Evolutionary conservation across 495 filamentous ascomycete genomes (phyloP).

Genomic region (Melanomma pulvis-pyrius): DNA sequence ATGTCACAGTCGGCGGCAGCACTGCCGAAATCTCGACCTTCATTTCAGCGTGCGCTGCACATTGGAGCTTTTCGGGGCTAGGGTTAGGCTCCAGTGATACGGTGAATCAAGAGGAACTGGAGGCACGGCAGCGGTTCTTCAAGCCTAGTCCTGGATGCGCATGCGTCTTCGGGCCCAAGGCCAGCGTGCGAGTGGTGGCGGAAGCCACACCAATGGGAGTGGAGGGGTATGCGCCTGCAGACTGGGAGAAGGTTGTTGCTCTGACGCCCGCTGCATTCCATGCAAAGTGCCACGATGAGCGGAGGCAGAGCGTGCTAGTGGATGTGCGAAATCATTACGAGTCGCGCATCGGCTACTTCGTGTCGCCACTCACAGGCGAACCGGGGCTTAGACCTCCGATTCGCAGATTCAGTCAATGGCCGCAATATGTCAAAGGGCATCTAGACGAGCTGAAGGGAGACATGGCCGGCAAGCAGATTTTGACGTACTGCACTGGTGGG

Average conservation of each 20-base stretch:
- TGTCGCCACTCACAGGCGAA: neutral
- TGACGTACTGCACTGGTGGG: conserved; percentile 1
- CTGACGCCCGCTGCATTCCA: neutral
- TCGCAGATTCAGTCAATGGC: conserved; percentile 6
- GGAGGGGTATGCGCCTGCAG: neutral
- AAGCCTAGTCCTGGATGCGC: neutral
- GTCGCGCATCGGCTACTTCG: conserved; percentile 1
- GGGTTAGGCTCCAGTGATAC: neutral
- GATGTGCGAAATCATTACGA: conserved; percentile 7
- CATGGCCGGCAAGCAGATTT: neutral
- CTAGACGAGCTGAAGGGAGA: neutral
- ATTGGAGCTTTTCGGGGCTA: neutral
- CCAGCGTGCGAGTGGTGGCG: neutral
- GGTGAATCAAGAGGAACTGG: neutral
- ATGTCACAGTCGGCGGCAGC: neutral
- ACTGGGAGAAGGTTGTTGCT: neutral
- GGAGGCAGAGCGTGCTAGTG: neutral
- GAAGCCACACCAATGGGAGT: neutral
- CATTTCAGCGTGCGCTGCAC: neutral
- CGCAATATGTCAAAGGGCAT: neutral
- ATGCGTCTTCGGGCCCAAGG: neutral
- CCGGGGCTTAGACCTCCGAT: neutral
- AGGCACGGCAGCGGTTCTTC: neutral
- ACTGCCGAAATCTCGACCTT: neutral
- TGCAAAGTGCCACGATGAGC: neutral